Evolutionary conservation across 1,139 yeast species (phyloP).

Genomic region (Pneumocystis murina): DNA sequence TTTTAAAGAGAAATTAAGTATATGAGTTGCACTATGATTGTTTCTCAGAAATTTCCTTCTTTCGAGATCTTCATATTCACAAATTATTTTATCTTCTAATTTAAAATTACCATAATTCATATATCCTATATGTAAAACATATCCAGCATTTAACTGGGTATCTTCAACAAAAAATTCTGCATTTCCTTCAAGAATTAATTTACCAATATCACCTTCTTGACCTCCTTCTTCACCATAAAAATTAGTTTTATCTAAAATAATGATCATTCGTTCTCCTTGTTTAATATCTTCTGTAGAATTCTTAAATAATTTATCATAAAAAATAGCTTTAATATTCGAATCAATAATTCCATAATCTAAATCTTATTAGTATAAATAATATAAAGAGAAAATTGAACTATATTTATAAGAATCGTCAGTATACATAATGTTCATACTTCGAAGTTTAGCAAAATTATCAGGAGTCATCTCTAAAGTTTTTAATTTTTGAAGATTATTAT

Average conservation of each 20-base stretch:
- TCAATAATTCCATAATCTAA: conserved; percentile 21
- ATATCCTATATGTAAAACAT: conserved; percentile 85
- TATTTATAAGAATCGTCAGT: conserved; percentile 68
- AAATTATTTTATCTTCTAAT: conserved; percentile 59
- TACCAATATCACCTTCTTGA: conserved; percentile 93
- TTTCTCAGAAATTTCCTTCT: conserved; percentile 95
- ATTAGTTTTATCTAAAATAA: conserved; percentile 75
- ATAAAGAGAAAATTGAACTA: conserved; percentile 2
- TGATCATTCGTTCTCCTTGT: conserved; percentile 50
- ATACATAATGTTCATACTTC: conserved; percentile 40
- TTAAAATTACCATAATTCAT: conserved; percentile 59
- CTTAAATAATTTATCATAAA: conserved; percentile 50
- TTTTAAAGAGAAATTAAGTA: conserved; percentile 75
- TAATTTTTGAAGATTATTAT: conserved; percentile 55
- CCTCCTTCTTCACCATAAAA: conserved; percentile 99
- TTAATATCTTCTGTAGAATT: conserved; percentile 29
- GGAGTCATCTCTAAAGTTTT: conserved; percentile 55
- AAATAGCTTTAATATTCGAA: conserved; percentile 47
- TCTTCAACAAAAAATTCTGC: conserved; percentile 80
- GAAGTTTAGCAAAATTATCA: conserved; percentile 51
- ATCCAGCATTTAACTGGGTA: conserved; percentile 87
- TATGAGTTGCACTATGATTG: conserved; percentile 97
- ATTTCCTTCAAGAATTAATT: conserved; percentile 70
- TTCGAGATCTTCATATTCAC: conserved; percentile 66
- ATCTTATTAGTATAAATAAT: neutral